These are phyloP conservation scores for Cladorrhinum sp. DNA, from an alignment of 2,329 filamentous ascomycete species.

Conservation along the genomic window DNA sequence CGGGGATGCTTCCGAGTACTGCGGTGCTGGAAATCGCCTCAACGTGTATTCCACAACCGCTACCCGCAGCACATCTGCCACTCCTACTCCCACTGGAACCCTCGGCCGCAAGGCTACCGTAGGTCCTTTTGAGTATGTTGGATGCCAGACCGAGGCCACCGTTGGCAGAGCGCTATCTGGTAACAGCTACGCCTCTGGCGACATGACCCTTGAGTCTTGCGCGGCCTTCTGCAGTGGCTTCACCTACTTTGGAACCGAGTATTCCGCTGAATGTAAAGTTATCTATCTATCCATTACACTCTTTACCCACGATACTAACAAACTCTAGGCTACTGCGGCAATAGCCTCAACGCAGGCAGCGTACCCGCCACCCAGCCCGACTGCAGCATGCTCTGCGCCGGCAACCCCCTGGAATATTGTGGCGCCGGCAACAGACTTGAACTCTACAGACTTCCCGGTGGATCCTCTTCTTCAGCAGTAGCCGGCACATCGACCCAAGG, in stretches of 20 bases:
- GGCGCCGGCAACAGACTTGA: constrained; percentile 38
- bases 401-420: constrained; percentile 38
- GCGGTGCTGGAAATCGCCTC: constrained; percentile 37
- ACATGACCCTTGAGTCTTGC: constrained; percentile 40
- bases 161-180: constrained; percentile 36
- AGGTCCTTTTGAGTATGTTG: constrained; percentile 36
- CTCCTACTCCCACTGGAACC: constrained; percentile 34
- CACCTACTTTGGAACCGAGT: constrained; percentile 39
- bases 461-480: constrained; percentile 13
- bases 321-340: constrained; percentile 38
- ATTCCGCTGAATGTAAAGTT: constrained; percentile 37
- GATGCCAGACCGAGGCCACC: constrained; percentile 41
- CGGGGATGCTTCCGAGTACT: constrained; percentile 37
- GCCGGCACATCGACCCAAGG: constrained; percentile 12
- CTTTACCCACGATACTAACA: constrained; percentile 9
- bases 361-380: constrained; percentile 32
- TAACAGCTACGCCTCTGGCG: constrained; percentile 32
- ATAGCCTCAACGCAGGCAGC: constrained; percentile 34
- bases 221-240: constrained; percentile 36
- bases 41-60: constrained; percentile 31
- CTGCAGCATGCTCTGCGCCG: constrained; percentile 39
- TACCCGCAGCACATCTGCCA: constrained; percentile 22
- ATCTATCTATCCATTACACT: background rate
- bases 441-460: constrained; percentile 32
- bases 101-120: constrained; percentile 35